Evolutionary conservation across 495 filamentous ascomycete genomes (phyloP).

Genomic region (Hyaloscypha finlandica): DNA sequence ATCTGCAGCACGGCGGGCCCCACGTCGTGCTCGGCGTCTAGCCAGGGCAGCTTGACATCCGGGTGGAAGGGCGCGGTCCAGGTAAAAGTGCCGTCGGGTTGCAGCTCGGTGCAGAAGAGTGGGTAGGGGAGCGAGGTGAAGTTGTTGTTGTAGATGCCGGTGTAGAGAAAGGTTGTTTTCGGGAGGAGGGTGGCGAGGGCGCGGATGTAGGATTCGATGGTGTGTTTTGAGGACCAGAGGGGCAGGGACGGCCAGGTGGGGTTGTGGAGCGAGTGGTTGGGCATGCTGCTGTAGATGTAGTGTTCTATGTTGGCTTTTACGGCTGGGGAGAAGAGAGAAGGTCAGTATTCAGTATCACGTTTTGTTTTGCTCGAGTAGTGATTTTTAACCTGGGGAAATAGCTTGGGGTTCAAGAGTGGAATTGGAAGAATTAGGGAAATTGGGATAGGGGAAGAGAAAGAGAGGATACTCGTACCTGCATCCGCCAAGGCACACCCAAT

Average conservation of each 20-base stretch:
- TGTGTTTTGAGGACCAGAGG: constrained; percentile 89
- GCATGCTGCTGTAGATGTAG: constrained; percentile 96
- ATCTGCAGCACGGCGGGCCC: constrained; percentile 93
- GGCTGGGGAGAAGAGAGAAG: constrained; percentile 41
- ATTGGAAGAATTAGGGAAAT: too few relatives aligned
- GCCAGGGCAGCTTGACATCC: constrained; percentile 86
- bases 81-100: constrained; percentile 79
- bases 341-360: too few relatives aligned
- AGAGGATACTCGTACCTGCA: constrained; percentile 40
- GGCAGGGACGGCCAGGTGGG: constrained; percentile 74
- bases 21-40: constrained; percentile 96
- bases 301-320: constrained; percentile 83
- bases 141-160: constrained; percentile 98
- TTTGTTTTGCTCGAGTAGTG: too few relatives aligned
- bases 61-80: constrained; percentile 96
- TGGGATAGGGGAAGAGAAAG: too few relatives aligned
- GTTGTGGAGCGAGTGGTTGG: constrained; percentile 78
- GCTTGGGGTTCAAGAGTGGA: too few relatives aligned
- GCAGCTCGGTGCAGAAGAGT: constrained; percentile 88
- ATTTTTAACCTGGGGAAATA: too few relatives aligned
- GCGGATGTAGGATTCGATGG: constrained; percentile 87
- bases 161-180: constrained; percentile 78
- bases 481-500: constrained; percentile 87
- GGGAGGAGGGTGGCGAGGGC: constrained; percentile 63
- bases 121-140: constrained; percentile 85